These are phyloP conservation scores for Limnanthes douglasii DNA, from an alignment of 345 rosid species.

Conservation along the genomic window DNA sequence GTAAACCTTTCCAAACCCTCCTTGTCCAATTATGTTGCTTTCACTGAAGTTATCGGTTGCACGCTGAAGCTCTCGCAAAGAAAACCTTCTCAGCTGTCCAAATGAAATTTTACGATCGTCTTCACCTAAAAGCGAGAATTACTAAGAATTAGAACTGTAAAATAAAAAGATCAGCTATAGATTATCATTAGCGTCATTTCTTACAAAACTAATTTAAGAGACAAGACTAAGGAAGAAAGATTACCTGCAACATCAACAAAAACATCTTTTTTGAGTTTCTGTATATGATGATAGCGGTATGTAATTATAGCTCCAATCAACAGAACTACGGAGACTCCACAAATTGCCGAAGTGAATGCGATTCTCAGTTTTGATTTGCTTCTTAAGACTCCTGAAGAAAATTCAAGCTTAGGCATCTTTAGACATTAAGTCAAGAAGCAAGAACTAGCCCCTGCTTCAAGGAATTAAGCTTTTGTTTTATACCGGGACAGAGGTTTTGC, in stretches of 20 bases:
- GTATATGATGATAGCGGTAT: conserved; percentile 27
- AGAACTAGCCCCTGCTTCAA: too few species aligned
- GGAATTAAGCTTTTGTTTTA: too few species aligned
- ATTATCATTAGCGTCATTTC: too few species aligned
- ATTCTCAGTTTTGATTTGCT: conserved; percentile 43
- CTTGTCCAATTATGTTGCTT: conserved; percentile 64
- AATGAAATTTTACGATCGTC: conserved; percentile 49
- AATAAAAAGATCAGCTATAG: too few species aligned
- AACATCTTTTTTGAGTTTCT: conserved; percentile 24
- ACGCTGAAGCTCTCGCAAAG: conserved; percentile 58
- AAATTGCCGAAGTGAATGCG: conserved; percentile 29
- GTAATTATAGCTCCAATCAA: conserved; percentile 29
- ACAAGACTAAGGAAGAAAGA: conserved; percentile 17
- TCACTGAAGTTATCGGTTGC: conserved; percentile 84
- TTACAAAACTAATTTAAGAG: conserved; percentile 16
- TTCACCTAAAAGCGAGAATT: too few species aligned
- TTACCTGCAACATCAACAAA: conserved; percentile 77
- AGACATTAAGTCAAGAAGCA: neutral
- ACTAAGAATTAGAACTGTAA: too few species aligned
- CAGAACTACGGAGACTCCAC: conserved; percentile 39
- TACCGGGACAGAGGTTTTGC: too few species aligned
- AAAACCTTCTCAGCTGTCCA: conserved; percentile 65
- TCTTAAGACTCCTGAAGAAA: conserved; percentile 27
- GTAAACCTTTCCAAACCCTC: conserved; percentile 92
- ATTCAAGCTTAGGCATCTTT: neutral